These are phyloP conservation scores for Pichia sporocuriosa DNA, from an alignment of 805 yeast genomes.

Conservation along the genomic window DNA sequence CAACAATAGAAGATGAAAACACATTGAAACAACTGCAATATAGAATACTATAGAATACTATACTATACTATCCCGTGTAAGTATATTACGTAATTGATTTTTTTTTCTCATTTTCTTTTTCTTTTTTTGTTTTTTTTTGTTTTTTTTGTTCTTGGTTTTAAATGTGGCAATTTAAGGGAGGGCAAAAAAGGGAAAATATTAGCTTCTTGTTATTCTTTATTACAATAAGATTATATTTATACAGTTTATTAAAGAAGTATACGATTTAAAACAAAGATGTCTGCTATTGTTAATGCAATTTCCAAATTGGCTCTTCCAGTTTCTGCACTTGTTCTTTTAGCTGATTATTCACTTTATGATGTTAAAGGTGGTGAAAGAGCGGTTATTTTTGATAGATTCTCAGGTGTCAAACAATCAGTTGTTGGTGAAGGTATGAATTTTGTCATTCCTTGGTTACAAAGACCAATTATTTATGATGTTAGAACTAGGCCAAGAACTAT, in stretches of 20 bases:
- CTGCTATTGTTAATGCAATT: slow-evolving; percentile 34
- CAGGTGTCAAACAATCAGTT: slow-evolving; percentile 83
- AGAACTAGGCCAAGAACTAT: slow-evolving; percentile 93
- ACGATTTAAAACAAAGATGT: slow-evolving; percentile 30
- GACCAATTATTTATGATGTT: slow-evolving; percentile 84
- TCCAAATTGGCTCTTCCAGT: slow-evolving; percentile 60
- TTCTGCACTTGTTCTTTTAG: slow-evolving; percentile 62
- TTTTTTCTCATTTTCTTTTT: too few relatives aligned
- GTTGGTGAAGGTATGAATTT: slow-evolving; percentile 97
- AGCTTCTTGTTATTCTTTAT: too few relatives aligned
- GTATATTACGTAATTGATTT: too few relatives aligned
- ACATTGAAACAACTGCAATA: not conserved
- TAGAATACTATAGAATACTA: too few relatives aligned
- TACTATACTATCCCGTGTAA: too few relatives aligned
- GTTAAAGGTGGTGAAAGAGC: slow-evolving; percentile 96
- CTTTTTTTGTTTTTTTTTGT: too few relatives aligned
- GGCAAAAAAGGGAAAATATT: too few relatives aligned
- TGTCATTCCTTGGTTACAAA: slow-evolving; percentile 91
- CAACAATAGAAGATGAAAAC: not conserved
- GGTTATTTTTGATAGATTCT: slow-evolving; percentile 84
- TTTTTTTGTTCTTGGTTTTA: too few relatives aligned
- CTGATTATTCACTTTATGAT: slow-evolving; percentile 83
- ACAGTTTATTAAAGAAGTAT: too few relatives aligned
- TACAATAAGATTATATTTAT: too few relatives aligned
- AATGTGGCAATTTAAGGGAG: too few relatives aligned